These are phyloP conservation scores for Syncephalastrum sp. DNA, from an alignment of 371 early-diverging fungal species.

Conservation along the genomic window DNA sequence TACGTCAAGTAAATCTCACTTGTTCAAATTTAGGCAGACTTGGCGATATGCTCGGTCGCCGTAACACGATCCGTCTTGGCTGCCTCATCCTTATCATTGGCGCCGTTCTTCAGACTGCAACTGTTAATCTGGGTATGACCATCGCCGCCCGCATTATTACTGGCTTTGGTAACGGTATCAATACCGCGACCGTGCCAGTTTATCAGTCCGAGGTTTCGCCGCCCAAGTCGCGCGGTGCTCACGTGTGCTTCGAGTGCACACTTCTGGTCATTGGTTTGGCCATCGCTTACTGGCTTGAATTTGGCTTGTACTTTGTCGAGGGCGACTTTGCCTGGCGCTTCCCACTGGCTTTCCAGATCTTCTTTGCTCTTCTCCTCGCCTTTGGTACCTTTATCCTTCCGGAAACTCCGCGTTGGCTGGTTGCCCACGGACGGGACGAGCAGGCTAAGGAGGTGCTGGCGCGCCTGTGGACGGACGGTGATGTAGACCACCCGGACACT, in stretches of 20 bases:
- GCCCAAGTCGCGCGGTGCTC: slow-evolving; percentile 41
- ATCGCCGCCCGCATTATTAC: slow-evolving; percentile 46
- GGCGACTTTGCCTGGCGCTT: slow-evolving; percentile 45
- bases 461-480: slow-evolving; percentile 34
- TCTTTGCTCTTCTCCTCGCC: slow-evolving; percentile 43
- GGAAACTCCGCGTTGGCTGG: slow-evolving; percentile 57
- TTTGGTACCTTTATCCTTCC: slow-evolving; percentile 43
- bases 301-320: slow-evolving; percentile 30
- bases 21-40: not conserved
- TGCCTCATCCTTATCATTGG: slow-evolving; percentile 30
- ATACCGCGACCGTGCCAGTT: slow-evolving; percentile 48
- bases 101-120: slow-evolving; percentile 34
- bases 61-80: slow-evolving; percentile 31
- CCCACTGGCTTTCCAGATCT: slow-evolving; percentile 45
- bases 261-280: slow-evolving; percentile 32
- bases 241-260: slow-evolving; percentile 37
- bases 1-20: not conserved
- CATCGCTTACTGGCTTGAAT: slow-evolving; percentile 43
- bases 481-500: slow-evolving; percentile 28
- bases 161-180: slow-evolving; percentile 54
- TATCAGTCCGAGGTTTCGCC: slow-evolving; percentile 51
- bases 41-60: slow-evolving; percentile 31
- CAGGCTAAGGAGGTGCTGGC: slow-evolving; percentile 33
- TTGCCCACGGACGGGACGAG: slow-evolving; percentile 34
- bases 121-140: slow-evolving; percentile 31